Evolutionary conservation across 805 yeast genomes (phyloP).

Genomic region (Kuraishia capsulata): DNA sequence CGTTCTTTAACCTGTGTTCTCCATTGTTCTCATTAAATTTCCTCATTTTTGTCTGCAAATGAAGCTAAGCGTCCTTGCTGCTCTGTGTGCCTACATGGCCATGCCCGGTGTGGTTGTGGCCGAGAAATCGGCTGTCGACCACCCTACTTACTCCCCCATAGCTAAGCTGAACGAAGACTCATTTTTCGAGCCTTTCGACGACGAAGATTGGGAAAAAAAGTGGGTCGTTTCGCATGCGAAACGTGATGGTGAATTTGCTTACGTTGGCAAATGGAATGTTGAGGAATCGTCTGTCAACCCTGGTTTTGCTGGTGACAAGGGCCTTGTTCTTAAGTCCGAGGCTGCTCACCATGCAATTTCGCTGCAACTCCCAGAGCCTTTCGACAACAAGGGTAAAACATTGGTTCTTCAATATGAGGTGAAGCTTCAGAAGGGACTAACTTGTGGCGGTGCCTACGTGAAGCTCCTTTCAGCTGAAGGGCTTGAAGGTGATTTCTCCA

Average conservation of each 20-base stretch:
- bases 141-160: slow-evolving; percentile 27
- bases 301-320: slow-evolving; percentile 59
- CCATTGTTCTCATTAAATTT: no score
- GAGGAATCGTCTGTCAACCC: slow-evolving; percentile 52
- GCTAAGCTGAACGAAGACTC: slow-evolving; percentile 31
- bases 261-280: slow-evolving; percentile 69
- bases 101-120: slow-evolving; percentile 1
- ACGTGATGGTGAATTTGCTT: slow-evolving; percentile 45
- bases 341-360: slow-evolving; percentile 83
- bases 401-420: slow-evolving; percentile 87
- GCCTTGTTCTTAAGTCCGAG: slow-evolving; percentile 65
- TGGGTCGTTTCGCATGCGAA: slow-evolving; percentile 58
- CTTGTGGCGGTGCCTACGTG: slow-evolving; percentile 87
- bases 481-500: slow-evolving; percentile 39
- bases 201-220: slow-evolving; percentile 26
- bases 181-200: slow-evolving; percentile 59
- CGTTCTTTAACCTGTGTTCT: no score
- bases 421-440: slow-evolving; percentile 67
- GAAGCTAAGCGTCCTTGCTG: background rate
- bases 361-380: slow-evolving; percentile 42
- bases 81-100: background rate
- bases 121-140: slow-evolving; percentile 11
- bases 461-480: slow-evolving; percentile 51
- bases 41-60: no score
- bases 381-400: slow-evolving; percentile 53